These are phyloP conservation scores for Colletotrichum sp. DNA, from an alignment of 2,329 filamentous ascomycete species.

Conservation along the genomic window DNA sequence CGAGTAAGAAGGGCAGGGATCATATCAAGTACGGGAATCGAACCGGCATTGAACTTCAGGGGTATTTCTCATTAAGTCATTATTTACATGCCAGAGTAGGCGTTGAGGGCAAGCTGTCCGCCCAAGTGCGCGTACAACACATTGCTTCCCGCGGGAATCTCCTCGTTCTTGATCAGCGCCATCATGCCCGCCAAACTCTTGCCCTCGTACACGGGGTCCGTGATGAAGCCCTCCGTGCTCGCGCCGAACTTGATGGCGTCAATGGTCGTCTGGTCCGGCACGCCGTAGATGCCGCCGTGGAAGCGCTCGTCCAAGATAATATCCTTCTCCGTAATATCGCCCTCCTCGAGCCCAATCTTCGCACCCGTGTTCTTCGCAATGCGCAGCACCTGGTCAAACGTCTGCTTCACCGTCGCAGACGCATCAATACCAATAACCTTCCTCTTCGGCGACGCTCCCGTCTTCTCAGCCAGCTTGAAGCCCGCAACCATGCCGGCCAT, in stretches of 20 bases:
- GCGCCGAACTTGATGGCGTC: constrained; percentile 74
- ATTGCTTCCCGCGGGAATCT: constrained; percentile 64
- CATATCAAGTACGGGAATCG: fast-evolving
- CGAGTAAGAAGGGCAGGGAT: neutral
- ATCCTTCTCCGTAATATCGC: constrained; percentile 66
- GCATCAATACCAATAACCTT: constrained; percentile 43
- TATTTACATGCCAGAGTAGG: constrained; percentile 52
- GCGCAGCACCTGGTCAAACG: constrained; percentile 67
- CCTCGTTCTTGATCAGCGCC: constrained; percentile 66
- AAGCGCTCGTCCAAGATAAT: constrained; percentile 68
- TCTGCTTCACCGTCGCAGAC: constrained; percentile 57
- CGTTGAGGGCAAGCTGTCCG: constrained; percentile 72
- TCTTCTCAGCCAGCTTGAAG: constrained; percentile 66
- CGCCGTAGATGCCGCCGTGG: constrained; percentile 71
- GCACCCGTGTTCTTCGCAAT: constrained; percentile 68
- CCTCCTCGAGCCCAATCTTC: constrained; percentile 65
- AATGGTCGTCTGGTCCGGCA: constrained; percentile 68
- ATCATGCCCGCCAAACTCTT: constrained; percentile 78
- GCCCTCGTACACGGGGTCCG: constrained; percentile 78
- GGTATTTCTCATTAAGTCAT: neutral
- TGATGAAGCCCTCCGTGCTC: constrained; percentile 73
- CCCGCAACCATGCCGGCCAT: constrained; percentile 76
- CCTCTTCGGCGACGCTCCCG: constrained; percentile 39
- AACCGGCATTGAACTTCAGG: neutral
- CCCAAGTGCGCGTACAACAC: constrained; percentile 76